Base-by-base conservation (phyloP, 2,329 filamentous ascomycete genomes). In the Fusarium continuum region DNA sequence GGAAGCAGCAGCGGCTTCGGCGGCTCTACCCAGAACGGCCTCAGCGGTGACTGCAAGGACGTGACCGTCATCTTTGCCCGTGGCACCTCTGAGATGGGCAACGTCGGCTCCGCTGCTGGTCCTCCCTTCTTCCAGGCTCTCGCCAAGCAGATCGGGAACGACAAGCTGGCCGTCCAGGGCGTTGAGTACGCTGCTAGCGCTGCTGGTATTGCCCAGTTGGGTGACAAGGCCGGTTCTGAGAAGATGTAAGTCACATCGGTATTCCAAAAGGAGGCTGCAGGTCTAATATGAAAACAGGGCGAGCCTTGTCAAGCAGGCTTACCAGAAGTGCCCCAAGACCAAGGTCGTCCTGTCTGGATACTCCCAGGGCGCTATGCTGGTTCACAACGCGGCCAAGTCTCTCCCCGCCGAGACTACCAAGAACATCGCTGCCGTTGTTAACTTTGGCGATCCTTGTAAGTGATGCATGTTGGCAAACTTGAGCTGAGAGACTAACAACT, bases 11-110 rank as follows among this genome's bases (percentile, higher is more conserved):
- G 50, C 3, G 48, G 52, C 23, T 51, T 67, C 26, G 49, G 53
- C 5, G 45, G 67, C 40, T 61, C 53, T n/a, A 68, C 67, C 2
- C 65, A 62, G 54, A 71, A 70, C 55, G 68, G 57, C 3, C 68
- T 70, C 43, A 53, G 39, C 4, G 68, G 68, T 8, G 67, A 44
- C 7, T 70, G 68, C 62, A 71, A 70, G 51, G 62, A 57, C 26
- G 77, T 83, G 59, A 85, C 82, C 8, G 72, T 86, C 46, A 80
- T 87, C 65, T 86, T 83, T 64, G 84, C 84, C n/a, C 79, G 84
- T 16, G 84, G 84, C 8, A 85, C 83, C 5, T 80, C 78, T 6
- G 82, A 86, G 71, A 29, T 61, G 2, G 83, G 82, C 34, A 85
- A 84, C 64, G 80, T 86, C 44, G 84, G 84, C 19, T 69, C 67